Evolutionary conservation across 768 basidiomycete species (phyloP).

Genomic region (Xerocomus potaroensis): DNA sequence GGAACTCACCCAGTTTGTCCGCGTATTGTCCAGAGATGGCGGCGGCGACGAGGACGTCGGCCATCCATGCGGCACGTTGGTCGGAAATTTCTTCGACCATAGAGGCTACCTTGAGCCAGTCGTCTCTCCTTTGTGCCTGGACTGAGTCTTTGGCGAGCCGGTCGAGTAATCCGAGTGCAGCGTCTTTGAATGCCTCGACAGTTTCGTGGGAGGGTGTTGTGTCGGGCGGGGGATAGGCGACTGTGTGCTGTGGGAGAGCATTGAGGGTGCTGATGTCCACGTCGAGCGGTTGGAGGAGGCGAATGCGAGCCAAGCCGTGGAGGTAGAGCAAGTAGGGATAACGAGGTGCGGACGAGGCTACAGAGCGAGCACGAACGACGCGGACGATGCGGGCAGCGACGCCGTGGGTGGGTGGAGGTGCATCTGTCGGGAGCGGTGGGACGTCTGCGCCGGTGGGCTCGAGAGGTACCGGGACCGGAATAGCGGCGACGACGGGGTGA

Average conservation of each 20-base stretch:
- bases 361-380: slow-evolving; percentile 58
- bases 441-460: slow-evolving; percentile 13
- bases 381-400: slow-evolving; percentile 69
- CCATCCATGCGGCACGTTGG: slow-evolving; percentile 66
- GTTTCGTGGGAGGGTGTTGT: slow-evolving; percentile 47
- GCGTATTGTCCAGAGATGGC: slow-evolving; percentile 53
- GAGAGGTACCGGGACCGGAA: slow-evolving; percentile 42
- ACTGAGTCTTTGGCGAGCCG: slow-evolving; percentile 45
- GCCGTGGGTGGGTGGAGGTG: slow-evolving; percentile 50
- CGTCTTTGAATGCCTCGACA: slow-evolving; percentile 64
- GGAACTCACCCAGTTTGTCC: slow-evolving; percentile 64
- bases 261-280: slow-evolving; percentile 25
- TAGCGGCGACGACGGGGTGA: slow-evolving; percentile 65
- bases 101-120: slow-evolving; percentile 60
- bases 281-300: slow-evolving; percentile 42
- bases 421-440: slow-evolving; percentile 2
- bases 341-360: slow-evolving; percentile 29
- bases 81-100: slow-evolving; percentile 73
- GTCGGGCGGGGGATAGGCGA: slow-evolving; percentile 43
- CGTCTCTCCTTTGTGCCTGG: slow-evolving; percentile 53
- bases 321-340: slow-evolving; percentile 68
- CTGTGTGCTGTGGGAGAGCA: slow-evolving; percentile 38
- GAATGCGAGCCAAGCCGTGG: slow-evolving; percentile 66
- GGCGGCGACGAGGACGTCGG: slow-evolving; percentile 64
- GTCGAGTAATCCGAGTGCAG: slow-evolving; percentile 64